Conservation (phyloP, 768 basidiomycete genomes). For the Xanthoconium purpureum region DNA sequence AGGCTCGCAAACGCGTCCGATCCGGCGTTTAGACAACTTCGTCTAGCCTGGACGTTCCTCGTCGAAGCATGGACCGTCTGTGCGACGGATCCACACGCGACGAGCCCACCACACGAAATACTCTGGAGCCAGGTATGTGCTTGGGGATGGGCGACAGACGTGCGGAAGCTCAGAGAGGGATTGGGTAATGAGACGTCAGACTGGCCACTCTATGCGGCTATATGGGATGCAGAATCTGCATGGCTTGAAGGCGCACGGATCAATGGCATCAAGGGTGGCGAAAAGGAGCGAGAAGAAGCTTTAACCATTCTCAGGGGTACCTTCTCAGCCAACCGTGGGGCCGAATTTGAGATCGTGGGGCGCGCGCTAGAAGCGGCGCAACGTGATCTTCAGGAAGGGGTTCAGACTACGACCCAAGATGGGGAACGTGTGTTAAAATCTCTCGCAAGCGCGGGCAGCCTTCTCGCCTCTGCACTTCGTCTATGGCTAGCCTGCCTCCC, state of each 20-base stretch:
- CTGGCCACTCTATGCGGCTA: constrained; percentile 30
- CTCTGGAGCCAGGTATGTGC: constrained; percentile 84
- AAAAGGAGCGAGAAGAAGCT: constrained; percentile 49
- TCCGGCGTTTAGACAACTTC: constrained; percentile 25
- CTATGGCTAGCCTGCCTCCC: constrained; percentile 66
- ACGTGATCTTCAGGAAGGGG: constrained; percentile 18
- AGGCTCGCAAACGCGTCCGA: not conserved
- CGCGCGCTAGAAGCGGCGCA: constrained; percentile 36
- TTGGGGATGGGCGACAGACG: constrained; percentile 70
- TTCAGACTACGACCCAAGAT: not conserved
- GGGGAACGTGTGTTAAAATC: constrained; percentile 17
- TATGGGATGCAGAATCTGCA: constrained; percentile 45
- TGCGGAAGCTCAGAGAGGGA: constrained; percentile 39
- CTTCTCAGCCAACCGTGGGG: constrained; percentile 36
- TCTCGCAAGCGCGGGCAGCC: constrained; percentile 35
- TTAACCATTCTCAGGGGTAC: constrained; percentile 36
- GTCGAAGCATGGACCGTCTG: constrained; percentile 75
- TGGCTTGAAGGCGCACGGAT: constrained; percentile 78
- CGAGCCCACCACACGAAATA: constrained; percentile 82
- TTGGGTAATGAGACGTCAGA: constrained; percentile 32
- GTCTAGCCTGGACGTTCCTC: constrained; percentile 54
- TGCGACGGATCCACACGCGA: constrained; percentile 87
- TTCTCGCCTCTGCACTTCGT: constrained; percentile 49
- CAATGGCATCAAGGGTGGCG: constrained; percentile 67
- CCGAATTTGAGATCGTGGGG: constrained; percentile 37